phyloP scores from a whole-genome alignment of 345 rosid genomes.

The Eucalyptus paniculata region DNA sequence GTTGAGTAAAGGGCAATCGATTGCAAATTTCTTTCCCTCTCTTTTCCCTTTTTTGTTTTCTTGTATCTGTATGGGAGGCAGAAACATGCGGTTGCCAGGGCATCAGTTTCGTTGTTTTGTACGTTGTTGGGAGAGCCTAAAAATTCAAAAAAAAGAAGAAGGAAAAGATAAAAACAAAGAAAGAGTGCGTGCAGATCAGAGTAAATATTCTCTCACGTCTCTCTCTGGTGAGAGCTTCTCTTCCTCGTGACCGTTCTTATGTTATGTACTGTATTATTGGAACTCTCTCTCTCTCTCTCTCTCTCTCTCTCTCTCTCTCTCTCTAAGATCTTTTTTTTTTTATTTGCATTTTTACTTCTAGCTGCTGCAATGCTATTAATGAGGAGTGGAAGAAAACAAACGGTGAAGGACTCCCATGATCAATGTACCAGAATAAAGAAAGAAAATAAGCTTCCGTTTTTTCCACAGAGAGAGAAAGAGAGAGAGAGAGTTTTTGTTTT shows the following conservation, averaged over 20 bases:
- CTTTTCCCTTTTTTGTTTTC: background rate
- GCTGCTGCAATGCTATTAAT: background rate
- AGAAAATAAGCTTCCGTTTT: background rate
- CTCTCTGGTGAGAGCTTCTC: background rate
- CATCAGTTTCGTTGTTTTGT: slow-evolving; percentile 33
- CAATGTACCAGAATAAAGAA: background rate
- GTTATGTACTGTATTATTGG: background rate
- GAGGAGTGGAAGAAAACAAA: background rate
- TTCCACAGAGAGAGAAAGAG: background rate
- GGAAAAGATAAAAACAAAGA: background rate
- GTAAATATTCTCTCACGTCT: slow-evolving; percentile 30
- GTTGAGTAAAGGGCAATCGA: background rate
- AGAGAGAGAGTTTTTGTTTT: background rate
- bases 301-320: background rate
- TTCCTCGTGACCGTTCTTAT: slow-evolving; percentile 27
- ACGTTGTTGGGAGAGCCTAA: slow-evolving; percentile 21
- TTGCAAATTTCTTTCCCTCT: background rate
- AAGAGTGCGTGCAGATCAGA: background rate
- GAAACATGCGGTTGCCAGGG: slow-evolving; percentile 25
- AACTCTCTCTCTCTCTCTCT: background rate
- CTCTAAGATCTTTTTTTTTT: background rate
- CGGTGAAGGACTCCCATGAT: background rate
- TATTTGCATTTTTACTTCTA: background rate
- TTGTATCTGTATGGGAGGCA: background rate
- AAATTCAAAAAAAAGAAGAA: background rate